phyloP scores from a whole-genome alignment of 257 asterid species.

The Fraxinus anomala region DNA sequence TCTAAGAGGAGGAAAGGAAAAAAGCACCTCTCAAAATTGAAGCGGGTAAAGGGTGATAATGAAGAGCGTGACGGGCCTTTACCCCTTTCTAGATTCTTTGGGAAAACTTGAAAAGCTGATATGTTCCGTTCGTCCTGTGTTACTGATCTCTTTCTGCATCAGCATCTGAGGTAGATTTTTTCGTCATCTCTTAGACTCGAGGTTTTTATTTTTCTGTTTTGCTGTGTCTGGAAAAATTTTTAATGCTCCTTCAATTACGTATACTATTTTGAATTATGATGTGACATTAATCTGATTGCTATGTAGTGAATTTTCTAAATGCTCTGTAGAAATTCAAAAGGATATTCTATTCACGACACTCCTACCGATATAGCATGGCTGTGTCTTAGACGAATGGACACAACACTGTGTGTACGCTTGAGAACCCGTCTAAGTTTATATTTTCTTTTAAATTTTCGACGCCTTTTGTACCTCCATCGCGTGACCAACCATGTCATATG shows the following conservation, averaged over 20 bases:
- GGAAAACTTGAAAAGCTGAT: constrained; percentile 55
- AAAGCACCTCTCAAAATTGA: constrained; percentile 59
- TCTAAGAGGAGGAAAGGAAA: constrained; percentile 73
- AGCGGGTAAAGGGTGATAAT: constrained; percentile 43
- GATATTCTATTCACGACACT: too few species aligned
- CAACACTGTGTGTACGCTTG: neutral
- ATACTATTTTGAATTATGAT: neutral
- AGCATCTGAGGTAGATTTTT: constrained; percentile 8
- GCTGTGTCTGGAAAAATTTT: constrained; percentile 13
- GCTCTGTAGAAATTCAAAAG: neutral
- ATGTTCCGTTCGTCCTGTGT: neutral
- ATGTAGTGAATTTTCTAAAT: neutral
- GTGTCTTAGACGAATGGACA: neutral
- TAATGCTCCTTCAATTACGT: neutral
- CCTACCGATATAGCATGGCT: too few species aligned
- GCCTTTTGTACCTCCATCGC: too few species aligned
- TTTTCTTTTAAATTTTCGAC: too few species aligned
- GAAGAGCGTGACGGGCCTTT: constrained; percentile 71
- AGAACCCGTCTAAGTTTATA: too few species aligned
- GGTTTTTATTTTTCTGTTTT: constrained; percentile 19
- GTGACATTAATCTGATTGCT: neutral
- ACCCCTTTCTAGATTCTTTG: constrained; percentile 90
- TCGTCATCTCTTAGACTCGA: constrained; percentile 2
- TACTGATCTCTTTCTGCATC: constrained; percentile 7
- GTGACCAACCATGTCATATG: too few species aligned